phyloP scores from a whole-genome alignment of 2,329 filamentous ascomycete species.

The Xylaria sp. region DNA sequence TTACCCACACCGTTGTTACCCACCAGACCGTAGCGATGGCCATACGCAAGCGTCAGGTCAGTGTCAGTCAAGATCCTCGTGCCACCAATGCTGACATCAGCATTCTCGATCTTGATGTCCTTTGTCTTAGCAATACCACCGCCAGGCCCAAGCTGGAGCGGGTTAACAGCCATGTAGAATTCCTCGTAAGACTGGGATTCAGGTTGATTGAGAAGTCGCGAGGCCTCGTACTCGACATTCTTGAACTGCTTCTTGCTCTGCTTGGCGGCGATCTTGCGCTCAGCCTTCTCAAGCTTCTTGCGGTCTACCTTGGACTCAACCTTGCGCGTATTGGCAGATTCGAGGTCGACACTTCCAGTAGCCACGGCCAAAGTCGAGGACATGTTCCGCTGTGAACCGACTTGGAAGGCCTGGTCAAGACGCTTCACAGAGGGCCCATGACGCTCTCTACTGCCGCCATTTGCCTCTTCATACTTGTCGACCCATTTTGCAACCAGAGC shows the following conservation, averaged over 20 bases:
- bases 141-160: constrained; percentile 81
- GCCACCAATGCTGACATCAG: constrained; percentile 92
- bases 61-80: constrained; percentile 91
- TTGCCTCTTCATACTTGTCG: constrained; percentile 77
- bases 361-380: constrained; percentile 93
- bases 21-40: constrained; percentile 93
- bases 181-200: constrained; percentile 95
- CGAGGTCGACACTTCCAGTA: constrained; percentile 85
- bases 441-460: constrained; percentile 77
- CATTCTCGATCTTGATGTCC: constrained; percentile 97
- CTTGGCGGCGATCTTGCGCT: constrained; percentile 96
- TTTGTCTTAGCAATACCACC: constrained; percentile 87
- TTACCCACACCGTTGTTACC: constrained; percentile 99
- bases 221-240: constrained; percentile 97
- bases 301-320: constrained; percentile 97
- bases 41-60: constrained; percentile 87
- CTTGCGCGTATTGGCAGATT: constrained; percentile 91
- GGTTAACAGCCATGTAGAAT: constrained; percentile 99
- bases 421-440: constrained; percentile 82
- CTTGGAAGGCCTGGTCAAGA: constrained; percentile 93
- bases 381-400: constrained; percentile 93
- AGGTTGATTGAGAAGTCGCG: constrained; percentile 83
- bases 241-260: constrained; percentile 99
- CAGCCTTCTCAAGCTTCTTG: constrained; percentile 99
- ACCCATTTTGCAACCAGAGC: constrained; percentile 92